A percentile compares a stretch with the other conserved stretches of the same genome.
These are phyloP conservation scores for Waltergamsia citrina DNA, from an alignment of 2,329 filamentous ascomycete species.

Conservation along the genomic window DNA sequence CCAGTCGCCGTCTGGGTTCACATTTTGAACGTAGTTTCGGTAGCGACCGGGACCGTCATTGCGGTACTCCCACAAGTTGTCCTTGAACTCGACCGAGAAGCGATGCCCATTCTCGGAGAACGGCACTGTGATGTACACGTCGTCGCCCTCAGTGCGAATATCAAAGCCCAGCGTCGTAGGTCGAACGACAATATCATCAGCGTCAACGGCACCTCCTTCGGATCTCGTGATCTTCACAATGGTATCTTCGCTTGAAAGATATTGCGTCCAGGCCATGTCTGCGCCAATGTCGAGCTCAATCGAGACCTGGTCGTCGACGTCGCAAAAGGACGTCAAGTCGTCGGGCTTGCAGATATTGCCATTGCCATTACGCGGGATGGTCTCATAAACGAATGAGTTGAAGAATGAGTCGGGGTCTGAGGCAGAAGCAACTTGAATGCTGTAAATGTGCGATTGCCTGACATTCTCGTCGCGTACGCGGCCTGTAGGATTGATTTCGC, in stretches of 20 bases:
- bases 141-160: conserved; percentile 10
- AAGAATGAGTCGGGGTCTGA: conserved; percentile 5
- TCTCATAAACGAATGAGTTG: conserved; percentile 24
- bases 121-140: conserved; percentile 15
- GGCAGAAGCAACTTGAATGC: conserved; percentile 6
- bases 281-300: conserved; percentile 18
- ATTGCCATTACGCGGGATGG: conserved; percentile 24
- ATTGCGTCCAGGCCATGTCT: conserved; percentile 26
- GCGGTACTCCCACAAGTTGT: conserved; percentile 18
- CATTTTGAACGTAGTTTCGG: conserved; percentile 9
- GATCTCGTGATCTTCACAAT: conserved; percentile 13
- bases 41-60: conserved; percentile 4
- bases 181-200: conserved; percentile 16
- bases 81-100: conserved; percentile 21
- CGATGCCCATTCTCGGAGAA: conserved; percentile 13
- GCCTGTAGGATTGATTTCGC: conserved; percentile 8
- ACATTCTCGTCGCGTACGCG: conserved; percentile 8
- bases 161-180: conserved; percentile 14
- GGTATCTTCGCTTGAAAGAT: conserved; percentile 13
- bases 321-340: conserved; percentile 7
- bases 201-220: conserved; percentile 8
- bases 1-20: conserved; percentile 8
- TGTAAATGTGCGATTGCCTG: conserved; percentile 10
- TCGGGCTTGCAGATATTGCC: conserved; percentile 16
- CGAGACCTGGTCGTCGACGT: conserved; percentile 16